A percentile compares a stretch with the other conserved stretches of the same genome.
Conservation (phyloP, 352 stramenopile genomes). For the Phytophthora nicotianae region DNA sequence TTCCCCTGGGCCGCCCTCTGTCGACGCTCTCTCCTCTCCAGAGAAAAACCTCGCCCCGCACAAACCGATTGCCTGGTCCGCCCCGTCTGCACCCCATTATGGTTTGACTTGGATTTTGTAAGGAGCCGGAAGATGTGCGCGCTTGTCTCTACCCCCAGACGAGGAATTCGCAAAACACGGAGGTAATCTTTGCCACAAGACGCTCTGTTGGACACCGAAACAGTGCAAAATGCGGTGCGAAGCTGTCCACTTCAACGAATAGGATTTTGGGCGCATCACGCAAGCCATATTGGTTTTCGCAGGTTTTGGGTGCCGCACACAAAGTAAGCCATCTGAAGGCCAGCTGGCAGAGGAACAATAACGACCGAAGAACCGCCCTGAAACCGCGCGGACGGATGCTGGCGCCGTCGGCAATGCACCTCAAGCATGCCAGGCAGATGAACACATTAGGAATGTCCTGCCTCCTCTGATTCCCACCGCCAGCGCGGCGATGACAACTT, state of each 20-base stretch:
- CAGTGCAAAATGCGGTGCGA: constrained; percentile 17
- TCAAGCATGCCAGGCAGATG: neutral
- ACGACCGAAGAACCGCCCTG: constrained; percentile 13
- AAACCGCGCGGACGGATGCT: neutral
- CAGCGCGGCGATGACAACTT: constrained; percentile 8
- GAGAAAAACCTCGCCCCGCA: constrained; percentile 26
- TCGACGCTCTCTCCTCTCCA: constrained; percentile 27
- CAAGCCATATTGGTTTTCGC: constrained; percentile 30
- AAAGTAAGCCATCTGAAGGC: constrained; percentile 35
- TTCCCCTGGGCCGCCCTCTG: constrained; percentile 27
- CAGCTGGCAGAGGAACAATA: constrained; percentile 17
- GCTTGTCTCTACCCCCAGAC: constrained; percentile 20
- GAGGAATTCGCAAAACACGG: constrained; percentile 25
- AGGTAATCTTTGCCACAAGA: neutral
- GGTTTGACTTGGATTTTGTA: constrained; percentile 37
- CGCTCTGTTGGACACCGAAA: neutral
- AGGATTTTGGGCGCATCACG: constrained; percentile 26
- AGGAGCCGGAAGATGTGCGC: constrained; percentile 11
- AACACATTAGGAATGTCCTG: neutral
- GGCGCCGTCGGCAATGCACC: neutral
- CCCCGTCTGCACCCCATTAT: constrained; percentile 15
- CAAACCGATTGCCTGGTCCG: constrained; percentile 33
- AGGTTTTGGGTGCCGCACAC: constrained; percentile 15
- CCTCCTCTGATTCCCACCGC: neutral
- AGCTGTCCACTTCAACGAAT: constrained; percentile 27